phyloP scores from a whole-genome alignment of 176 grass and related monocot genomes.

The Musa troglodytarum region DNA sequence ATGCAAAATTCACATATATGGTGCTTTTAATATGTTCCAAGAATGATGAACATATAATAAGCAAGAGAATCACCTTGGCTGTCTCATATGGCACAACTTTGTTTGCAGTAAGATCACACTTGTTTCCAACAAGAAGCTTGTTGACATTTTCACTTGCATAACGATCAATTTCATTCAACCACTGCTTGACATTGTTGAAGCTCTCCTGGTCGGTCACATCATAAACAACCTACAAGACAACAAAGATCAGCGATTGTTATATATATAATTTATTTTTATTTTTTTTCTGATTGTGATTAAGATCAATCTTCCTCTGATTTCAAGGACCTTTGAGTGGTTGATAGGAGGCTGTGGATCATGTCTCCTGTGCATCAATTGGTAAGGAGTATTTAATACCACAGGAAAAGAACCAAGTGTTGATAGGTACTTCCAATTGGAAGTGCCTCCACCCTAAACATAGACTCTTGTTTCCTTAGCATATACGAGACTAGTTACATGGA shows the following conservation, averaged over 20 bases:
- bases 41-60: not conserved
- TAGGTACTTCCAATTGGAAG: too few relatives aligned
- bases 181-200: conserved; percentile 85
- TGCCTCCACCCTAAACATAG: too few relatives aligned
- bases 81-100: conserved; percentile 65
- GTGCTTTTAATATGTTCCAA: not conserved
- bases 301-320: too few relatives aligned
- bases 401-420: not conserved
- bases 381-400: not conserved
- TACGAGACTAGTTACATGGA: too few relatives aligned
- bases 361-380: not conserved
- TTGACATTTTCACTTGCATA: conserved; percentile 79
- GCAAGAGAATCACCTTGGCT: conserved; percentile 43
- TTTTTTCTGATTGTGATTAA: not conserved
- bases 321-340: not conserved
- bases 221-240: conserved; percentile 52
- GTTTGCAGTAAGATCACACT: conserved; percentile 54
- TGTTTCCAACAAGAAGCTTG: conserved; percentile 89
- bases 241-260: not conserved
- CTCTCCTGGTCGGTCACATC: conserved; percentile 82
- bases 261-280: too few relatives aligned
- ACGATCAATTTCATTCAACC: conserved; percentile 76
- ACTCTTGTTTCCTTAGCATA: too few relatives aligned
- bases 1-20: not conserved
- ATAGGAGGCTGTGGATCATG: not conserved